Evolutionary conservation across 352 stramenopile genomes (phyloP), one percentile per base, ranked within the genome.

Genomic region (Globisporangium barbulae): DNA sequence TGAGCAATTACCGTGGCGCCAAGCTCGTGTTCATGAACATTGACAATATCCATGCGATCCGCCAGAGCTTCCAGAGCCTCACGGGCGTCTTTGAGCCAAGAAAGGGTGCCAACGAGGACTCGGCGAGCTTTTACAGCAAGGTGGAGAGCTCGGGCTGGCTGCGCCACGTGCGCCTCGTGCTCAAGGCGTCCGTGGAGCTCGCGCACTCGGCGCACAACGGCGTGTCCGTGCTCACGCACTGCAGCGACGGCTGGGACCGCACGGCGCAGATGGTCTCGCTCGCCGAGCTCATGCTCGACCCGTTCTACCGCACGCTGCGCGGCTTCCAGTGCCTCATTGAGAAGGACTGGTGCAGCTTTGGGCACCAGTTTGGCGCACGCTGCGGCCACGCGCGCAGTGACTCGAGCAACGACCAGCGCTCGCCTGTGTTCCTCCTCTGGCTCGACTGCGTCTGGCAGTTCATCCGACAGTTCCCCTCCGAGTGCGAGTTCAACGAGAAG

Each of bases 271-370:
- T 99, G 63, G 85, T 92, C 1, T 85, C 88, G 22, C 75, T 99
- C 12, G 92, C 97, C 0, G 91, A 99, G 81, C 67, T 99, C 30
- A 89, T 99, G 68, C 71, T 99, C 15, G 98, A 99, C 73, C 94
- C 97, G 15, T 97, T 96, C 79, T 99, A 98, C 68, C 88, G 98
- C 41, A 99, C 98, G 8, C 67, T 98, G n/a, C 81, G 93, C 37
- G 98, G 98, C 2, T 99, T 99, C 63, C 87, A 93, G 56, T 68
- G 78, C 17, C 79, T 99, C 10, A 88, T 99, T 17, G 97, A 99
- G 80, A 99, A 99, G 70, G 98, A 99, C 59, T 99, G 98, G 93
- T 97, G 97, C 71, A 89, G 81, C 37, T 99, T 99, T 74, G 98
- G 98, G 3, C 97, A 99, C 81, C 94, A 98, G 33, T 99, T 99